A percentile compares a stretch with the other conserved stretches of the same genome.
Evolutionary conservation across 2,329 filamentous ascomycete genomes (phyloP).

Genomic region (Teratosphaeria pseudoeucalypti): DNA sequence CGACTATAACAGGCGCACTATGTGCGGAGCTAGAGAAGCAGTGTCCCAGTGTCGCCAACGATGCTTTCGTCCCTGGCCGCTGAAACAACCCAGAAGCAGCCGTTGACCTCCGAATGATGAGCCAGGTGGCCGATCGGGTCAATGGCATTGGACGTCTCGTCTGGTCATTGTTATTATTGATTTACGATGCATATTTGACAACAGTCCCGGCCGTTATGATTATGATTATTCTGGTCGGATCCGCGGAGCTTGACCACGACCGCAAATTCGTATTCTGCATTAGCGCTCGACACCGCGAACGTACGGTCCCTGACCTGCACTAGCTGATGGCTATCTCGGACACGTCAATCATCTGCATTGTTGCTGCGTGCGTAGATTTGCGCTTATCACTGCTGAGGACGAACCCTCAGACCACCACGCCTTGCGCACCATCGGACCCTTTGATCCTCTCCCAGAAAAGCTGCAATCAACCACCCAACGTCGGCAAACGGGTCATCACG

Average conservation of each 20-base stretch:
- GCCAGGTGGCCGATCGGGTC: background rate
- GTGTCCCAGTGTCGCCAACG: background rate
- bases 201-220: background rate
- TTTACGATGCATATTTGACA: background rate
- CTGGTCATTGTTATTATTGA: background rate
- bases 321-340: background rate
- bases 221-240: background rate
- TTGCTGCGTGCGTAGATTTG: background rate
- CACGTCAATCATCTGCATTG: constrained; percentile 3
- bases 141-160: background rate
- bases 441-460: constrained; percentile 52
- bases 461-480: background rate
- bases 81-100: background rate
- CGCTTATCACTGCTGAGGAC: constrained; percentile 27
- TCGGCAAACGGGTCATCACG: background rate
- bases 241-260: background rate
- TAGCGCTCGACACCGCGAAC: background rate
- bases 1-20: background rate
- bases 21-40: background rate
- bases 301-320: background rate
- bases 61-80: background rate
- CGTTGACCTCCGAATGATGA: too few species aligned
- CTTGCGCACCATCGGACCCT: constrained; percentile 79
- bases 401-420: constrained; percentile 49
- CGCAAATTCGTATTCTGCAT: background rate